phyloP scores from a whole-genome alignment of 768 basidiomycete species.

The Lyophyllum shimeji region DNA sequence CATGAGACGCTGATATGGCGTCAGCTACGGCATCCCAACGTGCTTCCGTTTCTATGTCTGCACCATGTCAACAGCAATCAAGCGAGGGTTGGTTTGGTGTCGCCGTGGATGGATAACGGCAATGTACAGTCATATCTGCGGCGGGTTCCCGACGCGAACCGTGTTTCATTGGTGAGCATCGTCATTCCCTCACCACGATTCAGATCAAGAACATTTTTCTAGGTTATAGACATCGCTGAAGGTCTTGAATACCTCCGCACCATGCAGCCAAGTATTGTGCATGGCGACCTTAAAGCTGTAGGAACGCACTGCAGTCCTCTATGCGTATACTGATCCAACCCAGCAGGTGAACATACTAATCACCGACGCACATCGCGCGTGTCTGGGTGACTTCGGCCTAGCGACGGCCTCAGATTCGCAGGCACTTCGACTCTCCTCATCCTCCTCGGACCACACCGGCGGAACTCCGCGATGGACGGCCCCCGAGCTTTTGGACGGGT shows the following conservation, averaged over 20 bases:
- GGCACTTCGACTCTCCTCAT: slow-evolving; percentile 10
- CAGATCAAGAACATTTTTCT: neutral
- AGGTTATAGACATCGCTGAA: slow-evolving; percentile 16
- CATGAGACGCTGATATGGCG: slow-evolving; percentile 6
- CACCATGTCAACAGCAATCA: slow-evolving; percentile 11
- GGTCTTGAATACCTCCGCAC: slow-evolving; percentile 13
- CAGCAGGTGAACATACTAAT: slow-evolving; percentile 18
- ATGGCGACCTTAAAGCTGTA: slow-evolving; percentile 13
- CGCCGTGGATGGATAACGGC: slow-evolving; percentile 7
- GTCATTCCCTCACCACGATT: neutral
- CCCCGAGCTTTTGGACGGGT: slow-evolving; percentile 9
- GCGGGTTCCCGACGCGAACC: slow-evolving; percentile 1
- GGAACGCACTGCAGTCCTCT: neutral
- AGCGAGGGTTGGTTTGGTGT: slow-evolving; percentile 13
- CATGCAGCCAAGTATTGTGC: slow-evolving; percentile 15
- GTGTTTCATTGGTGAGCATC: slow-evolving; percentile 11
- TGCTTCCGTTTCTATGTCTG: slow-evolving; percentile 15
- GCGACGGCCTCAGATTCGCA: slow-evolving; percentile 16
- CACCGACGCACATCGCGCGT: slow-evolving; percentile 13
- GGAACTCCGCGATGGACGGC: slow-evolving; percentile 20
- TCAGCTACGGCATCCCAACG: slow-evolving; percentile 9
- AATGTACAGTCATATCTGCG: slow-evolving; percentile 10
- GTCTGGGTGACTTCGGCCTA: slow-evolving; percentile 21
- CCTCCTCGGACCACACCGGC: slow-evolving; percentile 4
- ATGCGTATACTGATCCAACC: slow-evolving; percentile 3